Evolutionary conservation across 257 asterid genomes (phyloP).

Genomic region (Mitragyna speciosa): DNA sequence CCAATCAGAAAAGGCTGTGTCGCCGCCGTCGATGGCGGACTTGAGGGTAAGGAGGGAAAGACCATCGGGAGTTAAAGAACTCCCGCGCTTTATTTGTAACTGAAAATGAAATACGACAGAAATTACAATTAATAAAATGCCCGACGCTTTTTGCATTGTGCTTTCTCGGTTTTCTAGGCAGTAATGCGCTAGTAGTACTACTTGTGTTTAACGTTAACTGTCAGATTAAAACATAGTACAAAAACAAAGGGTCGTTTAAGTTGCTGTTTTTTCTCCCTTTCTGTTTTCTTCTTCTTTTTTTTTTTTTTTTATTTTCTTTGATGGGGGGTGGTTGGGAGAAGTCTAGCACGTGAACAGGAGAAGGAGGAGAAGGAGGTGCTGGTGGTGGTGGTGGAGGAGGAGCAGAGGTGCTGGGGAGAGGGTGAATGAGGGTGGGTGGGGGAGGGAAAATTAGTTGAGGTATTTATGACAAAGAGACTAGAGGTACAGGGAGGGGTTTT

Average conservation of each 20-base stretch:
- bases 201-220: neutral
- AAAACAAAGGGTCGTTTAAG: neutral
- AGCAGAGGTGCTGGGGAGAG: slow-evolving; percentile 22
- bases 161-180: neutral
- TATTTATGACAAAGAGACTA: slow-evolving; percentile 59
- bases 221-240: slow-evolving; percentile 7
- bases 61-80: slow-evolving; percentile 64
- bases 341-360: neutral
- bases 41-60: slow-evolving; percentile 70
- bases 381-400: slow-evolving; percentile 10
- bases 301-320: neutral
- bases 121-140: slow-evolving; percentile 14
- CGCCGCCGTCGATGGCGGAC: slow-evolving; percentile 61
- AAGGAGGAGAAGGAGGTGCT: slow-evolving; percentile 1
- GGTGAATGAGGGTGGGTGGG: neutral
- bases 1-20: slow-evolving; percentile 66
- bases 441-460: slow-evolving; percentile 41
- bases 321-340: neutral
- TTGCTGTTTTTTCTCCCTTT: neutral
- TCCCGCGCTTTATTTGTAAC: slow-evolving; percentile 15
- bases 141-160: slow-evolving; percentile 31
- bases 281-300: neutral
- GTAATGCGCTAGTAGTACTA: neutral
- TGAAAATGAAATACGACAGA: slow-evolving; percentile 30
- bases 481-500: slow-evolving; percentile 9